Conservation (phyloP, 2,329 filamentous ascomycete species). For the Exophiala mesophila region DNA sequence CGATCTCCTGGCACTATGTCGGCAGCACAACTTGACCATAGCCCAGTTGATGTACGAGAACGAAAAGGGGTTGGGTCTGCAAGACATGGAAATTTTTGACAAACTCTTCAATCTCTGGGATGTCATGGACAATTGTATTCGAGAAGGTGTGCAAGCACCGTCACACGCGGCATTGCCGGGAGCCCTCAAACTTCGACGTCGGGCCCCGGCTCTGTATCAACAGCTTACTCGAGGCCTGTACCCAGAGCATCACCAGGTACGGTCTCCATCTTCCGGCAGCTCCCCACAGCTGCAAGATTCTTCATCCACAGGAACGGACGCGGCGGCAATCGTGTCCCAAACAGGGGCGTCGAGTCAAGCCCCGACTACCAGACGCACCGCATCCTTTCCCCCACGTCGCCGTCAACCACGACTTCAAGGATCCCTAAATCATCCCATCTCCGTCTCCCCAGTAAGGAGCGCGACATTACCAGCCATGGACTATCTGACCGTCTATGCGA, state of each 20-base stretch:
- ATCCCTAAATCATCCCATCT: conserved; percentile 17
- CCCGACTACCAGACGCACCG: background rate
- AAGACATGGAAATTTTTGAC: conserved; percentile 17
- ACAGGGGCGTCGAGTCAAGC: background rate
- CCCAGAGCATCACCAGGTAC: conserved; percentile 12
- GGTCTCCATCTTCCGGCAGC: background rate
- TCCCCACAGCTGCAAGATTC: background rate
- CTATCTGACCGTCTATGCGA: conserved; percentile 21
- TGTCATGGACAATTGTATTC: conserved; percentile 24
- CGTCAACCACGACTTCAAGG: conserved; percentile 12
- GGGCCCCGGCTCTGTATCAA: conserved; percentile 20
- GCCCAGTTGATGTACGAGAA: conserved; percentile 23
- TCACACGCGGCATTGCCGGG: conserved; percentile 16
- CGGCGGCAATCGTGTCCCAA: background rate
- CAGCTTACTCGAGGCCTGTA: conserved; percentile 22
- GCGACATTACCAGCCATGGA: conserved; percentile 20
- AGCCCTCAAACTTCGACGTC: conserved; percentile 19
- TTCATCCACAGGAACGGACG: background rate
- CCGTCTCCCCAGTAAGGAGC: conserved; percentile 14
- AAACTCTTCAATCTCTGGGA: conserved; percentile 21
- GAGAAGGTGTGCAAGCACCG: conserved; percentile 21
- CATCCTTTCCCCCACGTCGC: conserved; percentile 9
- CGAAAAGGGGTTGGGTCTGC: conserved; percentile 19
- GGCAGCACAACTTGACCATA: conserved; percentile 23
- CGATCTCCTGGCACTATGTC: conserved; percentile 17